Percentiles rank a stretch among this genome's conserved stretches.
phyloP scores from a whole-genome alignment of 208 protist species.

The Leishmania tarentolae region DNA sequence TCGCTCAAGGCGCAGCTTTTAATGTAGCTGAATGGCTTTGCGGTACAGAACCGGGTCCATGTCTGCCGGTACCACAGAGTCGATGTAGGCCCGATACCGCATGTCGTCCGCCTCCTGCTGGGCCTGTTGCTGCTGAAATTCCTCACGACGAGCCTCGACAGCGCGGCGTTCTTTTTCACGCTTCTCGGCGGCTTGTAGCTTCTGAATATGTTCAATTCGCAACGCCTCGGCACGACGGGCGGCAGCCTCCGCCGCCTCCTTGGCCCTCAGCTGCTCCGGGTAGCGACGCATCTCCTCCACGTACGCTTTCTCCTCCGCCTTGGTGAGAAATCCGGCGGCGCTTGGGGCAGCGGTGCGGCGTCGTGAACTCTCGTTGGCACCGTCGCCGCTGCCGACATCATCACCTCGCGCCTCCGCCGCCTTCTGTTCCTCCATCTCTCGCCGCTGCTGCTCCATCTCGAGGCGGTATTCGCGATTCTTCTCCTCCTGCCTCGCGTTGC shows the following conservation, averaged over 20 bases:
- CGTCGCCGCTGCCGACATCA: background rate
- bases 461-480: constrained; percentile 9
- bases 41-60: constrained; percentile 55
- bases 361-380: background rate
- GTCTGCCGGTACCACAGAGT: constrained; percentile 62
- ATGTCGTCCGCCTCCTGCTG: constrained; percentile 55
- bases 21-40: constrained; percentile 53
- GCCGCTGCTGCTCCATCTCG: constrained; percentile 13
- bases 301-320: constrained; percentile 67
- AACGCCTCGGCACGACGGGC: constrained; percentile 42
- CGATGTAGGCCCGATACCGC: constrained; percentile 58
- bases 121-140: constrained; percentile 35
- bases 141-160: constrained; percentile 44
- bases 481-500: constrained; percentile 31
- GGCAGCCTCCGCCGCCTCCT: constrained; percentile 43
- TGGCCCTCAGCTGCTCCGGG: constrained; percentile 47
- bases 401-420: background rate
- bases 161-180: constrained; percentile 45
- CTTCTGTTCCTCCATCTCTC: constrained; percentile 16
- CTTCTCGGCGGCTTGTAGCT: constrained; percentile 75
- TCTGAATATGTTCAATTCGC: constrained; percentile 48
- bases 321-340: constrained; percentile 59
- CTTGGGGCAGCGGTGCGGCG: constrained; percentile 42
- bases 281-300: constrained; percentile 61
- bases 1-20: background rate